Conservation (phyloP, 192 early-diverging fungal species). For the Umbelopsis sp. region DNA sequence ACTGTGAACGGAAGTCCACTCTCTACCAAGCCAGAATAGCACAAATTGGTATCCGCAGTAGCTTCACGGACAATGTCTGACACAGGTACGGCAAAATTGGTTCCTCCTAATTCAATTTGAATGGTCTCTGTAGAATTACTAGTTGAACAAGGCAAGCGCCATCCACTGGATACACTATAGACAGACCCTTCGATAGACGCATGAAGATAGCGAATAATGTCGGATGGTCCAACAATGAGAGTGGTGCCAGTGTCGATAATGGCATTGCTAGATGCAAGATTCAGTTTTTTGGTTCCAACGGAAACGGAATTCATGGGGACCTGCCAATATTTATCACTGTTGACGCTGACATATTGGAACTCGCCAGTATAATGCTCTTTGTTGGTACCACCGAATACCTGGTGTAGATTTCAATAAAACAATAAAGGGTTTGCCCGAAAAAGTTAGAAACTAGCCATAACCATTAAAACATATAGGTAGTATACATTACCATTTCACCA, state of each 20-base stretch:
- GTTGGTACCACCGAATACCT: slow-evolving; percentile 55
- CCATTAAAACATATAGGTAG: slow-evolving; percentile 1
- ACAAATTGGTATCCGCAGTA: not conserved
- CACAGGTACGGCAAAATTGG: slow-evolving; percentile 30
- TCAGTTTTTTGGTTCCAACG: slow-evolving; percentile 27
- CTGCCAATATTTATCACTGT: slow-evolving; percentile 62
- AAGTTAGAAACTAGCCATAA: no score
- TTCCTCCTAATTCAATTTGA: slow-evolving; percentile 30
- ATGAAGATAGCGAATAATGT: slow-evolving; percentile 41
- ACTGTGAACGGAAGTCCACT: slow-evolving; percentile 17
- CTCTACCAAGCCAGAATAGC: slow-evolving; percentile 39
- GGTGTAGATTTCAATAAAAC: not conserved
- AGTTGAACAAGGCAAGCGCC: slow-evolving; percentile 44
- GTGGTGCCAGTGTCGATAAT: slow-evolving; percentile 65
- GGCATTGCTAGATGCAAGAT: slow-evolving; percentile 2
- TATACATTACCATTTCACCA: slow-evolving; percentile 39
- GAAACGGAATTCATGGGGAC: slow-evolving; percentile 38
- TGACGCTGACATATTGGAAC: slow-evolving; percentile 53
- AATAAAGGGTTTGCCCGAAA: not conserved
- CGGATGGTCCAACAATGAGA: slow-evolving; percentile 46
- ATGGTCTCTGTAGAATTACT: not conserved
- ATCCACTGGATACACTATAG: slow-evolving; percentile 26
- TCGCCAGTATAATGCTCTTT: slow-evolving; percentile 54
- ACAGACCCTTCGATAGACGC: slow-evolving; percentile 39
- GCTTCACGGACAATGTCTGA: slow-evolving; percentile 37